Conservation (phyloP, 2,329 filamentous ascomycete species). For the Penicillium sclerotiorum region DNA sequence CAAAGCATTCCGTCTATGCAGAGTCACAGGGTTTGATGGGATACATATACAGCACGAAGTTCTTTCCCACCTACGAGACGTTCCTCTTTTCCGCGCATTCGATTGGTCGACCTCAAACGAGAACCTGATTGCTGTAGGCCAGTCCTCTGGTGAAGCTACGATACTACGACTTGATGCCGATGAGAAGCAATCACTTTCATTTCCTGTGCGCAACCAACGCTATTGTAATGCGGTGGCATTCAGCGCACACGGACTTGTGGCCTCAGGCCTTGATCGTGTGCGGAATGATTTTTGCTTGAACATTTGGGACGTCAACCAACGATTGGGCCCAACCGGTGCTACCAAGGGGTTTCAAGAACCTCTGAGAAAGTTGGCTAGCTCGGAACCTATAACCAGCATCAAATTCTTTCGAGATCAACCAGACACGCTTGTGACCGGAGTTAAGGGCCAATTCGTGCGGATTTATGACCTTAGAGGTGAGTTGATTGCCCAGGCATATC, state of each 20-base stretch:
- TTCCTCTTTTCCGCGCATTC: conserved; percentile 65
- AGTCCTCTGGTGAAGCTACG: conserved; percentile 63
- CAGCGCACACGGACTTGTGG: conserved; percentile 58
- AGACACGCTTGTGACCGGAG: conserved; percentile 62
- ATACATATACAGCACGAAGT: conserved; percentile 55
- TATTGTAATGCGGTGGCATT: conserved; percentile 68
- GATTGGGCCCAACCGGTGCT: conserved; percentile 38
- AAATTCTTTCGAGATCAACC: conserved; percentile 65
- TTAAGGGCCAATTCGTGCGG: conserved; percentile 62
- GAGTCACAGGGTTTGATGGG: conserved; percentile 46
- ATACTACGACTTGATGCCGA: conserved; percentile 59
- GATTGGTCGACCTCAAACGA: conserved; percentile 66
- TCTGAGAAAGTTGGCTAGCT: conserved; percentile 61
- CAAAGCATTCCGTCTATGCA: conserved; percentile 62
- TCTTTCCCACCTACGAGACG: conserved; percentile 55
- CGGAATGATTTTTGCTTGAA: conserved; percentile 67
- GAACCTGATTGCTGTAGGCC: conserved; percentile 61
- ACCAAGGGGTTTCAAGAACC: conserved; percentile 49
- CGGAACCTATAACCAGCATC: conserved; percentile 65
- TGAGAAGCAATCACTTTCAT: conserved; percentile 50
- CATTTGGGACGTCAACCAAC: conserved; percentile 63
- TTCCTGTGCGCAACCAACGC: conserved; percentile 63
- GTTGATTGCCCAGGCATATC: conserved; percentile 18
- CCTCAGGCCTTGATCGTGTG: conserved; percentile 64
- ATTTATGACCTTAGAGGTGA: conserved; percentile 65